Conservation (phyloP, 225 moss, liverwort and hornwort genomes). For the Rhytidiadelphus loreus region DNA sequence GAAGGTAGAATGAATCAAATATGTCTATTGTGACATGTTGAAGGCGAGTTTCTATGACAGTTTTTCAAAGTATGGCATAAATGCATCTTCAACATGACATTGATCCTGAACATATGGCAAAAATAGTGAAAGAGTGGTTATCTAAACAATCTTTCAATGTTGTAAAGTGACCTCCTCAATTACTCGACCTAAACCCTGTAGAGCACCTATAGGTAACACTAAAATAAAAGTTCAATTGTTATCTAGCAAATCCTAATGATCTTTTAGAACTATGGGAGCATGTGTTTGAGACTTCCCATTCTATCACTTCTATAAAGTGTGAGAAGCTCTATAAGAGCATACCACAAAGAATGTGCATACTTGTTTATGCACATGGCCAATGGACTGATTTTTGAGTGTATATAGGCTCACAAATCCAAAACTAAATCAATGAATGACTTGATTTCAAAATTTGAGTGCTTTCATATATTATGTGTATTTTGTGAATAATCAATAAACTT, state of each 20-base stretch:
- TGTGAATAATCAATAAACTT: neutral
- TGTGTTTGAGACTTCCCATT: neutral
- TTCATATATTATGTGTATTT: neutral
- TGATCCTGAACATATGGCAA: neutral
- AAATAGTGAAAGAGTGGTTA: neutral
- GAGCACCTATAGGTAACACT: neutral
- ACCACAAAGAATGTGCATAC: accelerated
- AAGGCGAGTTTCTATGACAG: neutral
- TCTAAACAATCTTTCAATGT: neutral
- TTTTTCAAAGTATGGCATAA: neutral
- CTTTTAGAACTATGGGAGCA: neutral
- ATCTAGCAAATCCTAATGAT: neutral
- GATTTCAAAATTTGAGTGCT: no score
- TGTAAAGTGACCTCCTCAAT: accelerated
- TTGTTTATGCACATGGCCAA: no score
- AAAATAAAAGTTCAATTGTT: accelerated
- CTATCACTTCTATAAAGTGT: no score
- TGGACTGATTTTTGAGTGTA: no score
- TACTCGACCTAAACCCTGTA: accelerated
- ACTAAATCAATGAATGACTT: neutral
- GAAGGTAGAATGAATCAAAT: neutral
- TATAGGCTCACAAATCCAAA: no score
- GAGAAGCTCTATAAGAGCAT: no score
- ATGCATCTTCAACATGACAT: neutral
- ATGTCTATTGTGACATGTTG: neutral